These are phyloP conservation scores for Ochromonas danica DNA, from an alignment of 108 stramenopile species.

Conservation along the genomic window DNA sequence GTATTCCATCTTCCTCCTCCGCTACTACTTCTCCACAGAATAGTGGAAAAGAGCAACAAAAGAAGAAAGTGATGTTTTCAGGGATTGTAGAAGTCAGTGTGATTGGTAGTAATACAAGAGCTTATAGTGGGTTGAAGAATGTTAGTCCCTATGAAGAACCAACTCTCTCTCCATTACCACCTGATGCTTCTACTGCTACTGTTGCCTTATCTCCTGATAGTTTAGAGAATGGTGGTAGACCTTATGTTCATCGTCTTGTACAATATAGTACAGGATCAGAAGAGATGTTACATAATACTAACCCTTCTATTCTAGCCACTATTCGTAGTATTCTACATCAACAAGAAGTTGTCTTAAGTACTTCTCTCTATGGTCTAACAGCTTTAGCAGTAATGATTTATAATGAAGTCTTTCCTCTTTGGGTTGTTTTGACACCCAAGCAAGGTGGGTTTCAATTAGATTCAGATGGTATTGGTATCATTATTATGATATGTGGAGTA, in stretches of 20 bases:
- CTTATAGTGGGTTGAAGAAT: background rate
- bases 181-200: no score
- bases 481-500: background rate
- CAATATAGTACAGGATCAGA: no score
- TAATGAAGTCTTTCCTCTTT: constrained; percentile 1
- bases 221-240: no score
- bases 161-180: background rate
- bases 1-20: no score
- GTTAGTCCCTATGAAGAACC: background rate
- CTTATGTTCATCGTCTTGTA: no score
- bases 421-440: background rate
- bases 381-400: background rate
- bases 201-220: no score
- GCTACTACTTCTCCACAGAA: no score
- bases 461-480: background rate
- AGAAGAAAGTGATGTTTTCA: background rate
- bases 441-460: background rate
- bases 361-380: background rate
- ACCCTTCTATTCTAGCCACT: no score
- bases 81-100: background rate
- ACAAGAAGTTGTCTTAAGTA: background rate
- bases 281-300: no score
- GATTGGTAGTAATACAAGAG: background rate
- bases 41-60: no score
- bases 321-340: background rate